Evolutionary conservation across 768 basidiomycete species (phyloP).

Genomic region (Cantharellus anzutake): DNA sequence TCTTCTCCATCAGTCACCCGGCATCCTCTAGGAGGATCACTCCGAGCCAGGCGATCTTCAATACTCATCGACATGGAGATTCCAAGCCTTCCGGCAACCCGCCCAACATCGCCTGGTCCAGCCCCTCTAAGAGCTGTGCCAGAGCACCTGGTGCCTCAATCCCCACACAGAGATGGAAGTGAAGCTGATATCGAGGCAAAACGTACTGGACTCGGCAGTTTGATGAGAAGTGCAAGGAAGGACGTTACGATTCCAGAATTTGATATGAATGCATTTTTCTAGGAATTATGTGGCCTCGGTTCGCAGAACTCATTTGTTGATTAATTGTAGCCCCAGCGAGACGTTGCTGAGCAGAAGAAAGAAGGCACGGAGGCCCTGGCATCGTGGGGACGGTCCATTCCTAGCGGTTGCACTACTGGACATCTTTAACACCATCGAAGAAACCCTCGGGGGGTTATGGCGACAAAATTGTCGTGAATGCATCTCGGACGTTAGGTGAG

Average conservation of each 20-base stretch:
- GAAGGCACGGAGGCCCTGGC: no score
- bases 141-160: background rate
- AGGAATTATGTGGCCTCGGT: no score
- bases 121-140: background rate
- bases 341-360: no score
- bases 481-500: no score
- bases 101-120: slow-evolving; percentile 28
- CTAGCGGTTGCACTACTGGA: no score
- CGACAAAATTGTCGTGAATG: no score
- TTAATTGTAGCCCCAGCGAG: no score
- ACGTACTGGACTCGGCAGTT: slow-evolving; percentile 56
- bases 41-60: slow-evolving; percentile 37
- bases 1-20: background rate
- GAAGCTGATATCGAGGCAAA: background rate
- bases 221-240: slow-evolving; percentile 84
- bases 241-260: slow-evolving; percentile 77
- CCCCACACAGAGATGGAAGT: background rate
- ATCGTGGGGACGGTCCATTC: no score
- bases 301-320: no score
- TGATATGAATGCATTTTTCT: slow-evolving; percentile 64
- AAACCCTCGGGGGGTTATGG: no score
- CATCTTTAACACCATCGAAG: no score
- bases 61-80: slow-evolving; percentile 89
- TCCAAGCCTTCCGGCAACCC: slow-evolving; percentile 37
- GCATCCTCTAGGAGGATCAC: background rate